These are phyloP conservation scores for Hanseniaspora lindneri DNA, from an alignment of 805 yeast genomes.

Conservation along the genomic window DNA sequence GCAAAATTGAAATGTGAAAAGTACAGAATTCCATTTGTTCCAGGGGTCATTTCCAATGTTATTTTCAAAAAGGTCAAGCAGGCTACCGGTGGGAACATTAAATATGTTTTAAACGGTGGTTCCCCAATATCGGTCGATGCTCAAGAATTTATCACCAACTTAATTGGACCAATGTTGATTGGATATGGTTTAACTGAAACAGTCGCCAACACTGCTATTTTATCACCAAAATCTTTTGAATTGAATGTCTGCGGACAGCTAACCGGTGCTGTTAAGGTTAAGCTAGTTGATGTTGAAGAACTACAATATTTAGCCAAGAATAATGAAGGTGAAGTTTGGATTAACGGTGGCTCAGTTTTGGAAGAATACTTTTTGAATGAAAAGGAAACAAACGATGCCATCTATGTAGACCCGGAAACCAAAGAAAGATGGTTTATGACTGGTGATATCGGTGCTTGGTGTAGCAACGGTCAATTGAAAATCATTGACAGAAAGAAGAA, in stretches of 20 bases:
- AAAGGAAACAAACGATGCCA: constrained; percentile 64
- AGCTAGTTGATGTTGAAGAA: constrained; percentile 81
- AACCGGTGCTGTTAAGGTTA: constrained; percentile 71
- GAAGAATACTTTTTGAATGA: constrained; percentile 73
- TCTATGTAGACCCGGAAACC: constrained; percentile 27
- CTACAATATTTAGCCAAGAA: constrained; percentile 84
- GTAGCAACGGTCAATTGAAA: constrained; percentile 61
- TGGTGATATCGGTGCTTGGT: constrained; percentile 96
- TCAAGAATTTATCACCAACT: constrained; percentile 63
- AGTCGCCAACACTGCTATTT: constrained; percentile 70
- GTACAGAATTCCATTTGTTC: constrained; percentile 59
- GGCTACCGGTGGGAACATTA: constrained; percentile 88
- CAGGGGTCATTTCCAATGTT: constrained; percentile 47
- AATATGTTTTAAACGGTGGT: constrained; percentile 75
- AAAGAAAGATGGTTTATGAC: constrained; percentile 65
- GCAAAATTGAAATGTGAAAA: constrained; percentile 54
- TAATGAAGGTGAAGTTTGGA: constrained; percentile 83
- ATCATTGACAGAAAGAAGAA: constrained; percentile 92
- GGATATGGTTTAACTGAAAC: constrained; percentile 98
- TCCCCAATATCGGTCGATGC: constrained; percentile 76
- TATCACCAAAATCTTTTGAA: constrained; percentile 54
- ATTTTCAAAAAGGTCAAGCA: constrained; percentile 79
- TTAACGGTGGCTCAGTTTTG: constrained; percentile 62
- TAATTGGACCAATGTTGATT: constrained; percentile 74
- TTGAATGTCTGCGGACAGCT: constrained; percentile 72